Evolutionary conservation across 2,329 filamentous ascomycete genomes (phyloP).

Genomic region (Cladobotryum protrusum): DNA sequence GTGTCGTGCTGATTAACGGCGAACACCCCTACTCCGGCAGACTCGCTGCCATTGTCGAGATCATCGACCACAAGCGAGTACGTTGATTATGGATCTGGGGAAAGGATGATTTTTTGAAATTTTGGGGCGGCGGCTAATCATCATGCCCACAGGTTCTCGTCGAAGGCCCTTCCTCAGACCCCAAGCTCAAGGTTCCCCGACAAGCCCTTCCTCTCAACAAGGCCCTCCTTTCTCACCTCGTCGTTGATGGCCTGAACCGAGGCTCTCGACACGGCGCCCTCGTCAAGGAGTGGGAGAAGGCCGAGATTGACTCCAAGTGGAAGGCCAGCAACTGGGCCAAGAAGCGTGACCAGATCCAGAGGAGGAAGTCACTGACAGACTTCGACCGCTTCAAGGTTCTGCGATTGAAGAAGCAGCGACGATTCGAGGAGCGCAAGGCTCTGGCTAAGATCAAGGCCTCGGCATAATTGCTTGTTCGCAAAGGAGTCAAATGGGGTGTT

Average conservation of each 20-base stretch:
- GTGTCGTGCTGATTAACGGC: constrained; percentile 83
- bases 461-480: constrained; percentile 49
- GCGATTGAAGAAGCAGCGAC: constrained; percentile 98
- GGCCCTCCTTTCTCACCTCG: constrained; percentile 82
- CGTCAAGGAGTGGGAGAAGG: constrained; percentile 84
- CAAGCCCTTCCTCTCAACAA: constrained; percentile 77
- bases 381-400: constrained; percentile 99
- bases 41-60: constrained; percentile 93
- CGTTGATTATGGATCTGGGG: constrained; percentile 37
- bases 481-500: constrained; percentile 25
- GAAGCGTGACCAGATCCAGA: constrained; percentile 78
- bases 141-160: constrained; percentile 69
- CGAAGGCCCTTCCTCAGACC: constrained; percentile 83
- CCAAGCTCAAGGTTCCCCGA: constrained; percentile 75
- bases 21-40: constrained; percentile 75
- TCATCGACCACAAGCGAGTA: constrained; percentile 99
- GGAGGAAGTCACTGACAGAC: constrained; percentile 88
- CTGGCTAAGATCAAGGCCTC: constrained; percentile 86
- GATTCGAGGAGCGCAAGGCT: constrained; percentile 96
- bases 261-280: constrained; percentile 76
- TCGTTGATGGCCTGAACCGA: constrained; percentile 79
- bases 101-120: constrained; percentile 3
- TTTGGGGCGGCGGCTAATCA: constrained; percentile 19
- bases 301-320: constrained; percentile 90
- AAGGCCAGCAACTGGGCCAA: constrained; percentile 87